These are phyloP conservation scores for Fusarium piperis DNA, from an alignment of 2,329 filamentous ascomycete genomes.

Conservation along the genomic window DNA sequence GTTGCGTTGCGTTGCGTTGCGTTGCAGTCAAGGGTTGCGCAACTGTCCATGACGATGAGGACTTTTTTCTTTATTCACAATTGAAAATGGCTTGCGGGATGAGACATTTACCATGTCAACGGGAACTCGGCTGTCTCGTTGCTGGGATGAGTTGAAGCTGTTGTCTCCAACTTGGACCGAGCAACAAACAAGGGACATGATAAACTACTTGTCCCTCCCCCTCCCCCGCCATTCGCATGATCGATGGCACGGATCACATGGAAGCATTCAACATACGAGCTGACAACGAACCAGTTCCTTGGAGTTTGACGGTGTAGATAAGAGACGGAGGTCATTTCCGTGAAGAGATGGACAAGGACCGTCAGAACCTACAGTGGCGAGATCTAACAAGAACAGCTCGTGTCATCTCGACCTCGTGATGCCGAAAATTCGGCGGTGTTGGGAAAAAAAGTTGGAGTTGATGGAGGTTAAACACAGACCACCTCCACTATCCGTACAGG, in stretches of 20 bases:
- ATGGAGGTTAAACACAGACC: conserved; percentile 4
- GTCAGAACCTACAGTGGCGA: background rate
- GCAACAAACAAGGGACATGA: background rate
- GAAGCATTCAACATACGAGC: conserved; percentile 35
- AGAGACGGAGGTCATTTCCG: background rate
- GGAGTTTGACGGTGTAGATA: conserved; percentile 10
- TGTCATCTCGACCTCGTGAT: conserved; percentile 1
- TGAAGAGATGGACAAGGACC: background rate
- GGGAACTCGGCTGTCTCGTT: background rate
- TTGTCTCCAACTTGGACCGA: background rate
- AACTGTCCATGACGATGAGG: conserved; percentile 6
- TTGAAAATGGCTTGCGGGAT: background rate
- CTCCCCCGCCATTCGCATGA: conserved; percentile 40
- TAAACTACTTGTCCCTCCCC: conserved; percentile 19
- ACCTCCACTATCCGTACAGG: conserved; percentile 11
- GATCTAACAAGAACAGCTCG: background rate
- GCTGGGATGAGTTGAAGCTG: background rate
- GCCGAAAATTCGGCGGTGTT: conserved; percentile 10
- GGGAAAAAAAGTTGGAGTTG: background rate
- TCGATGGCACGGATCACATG: conserved; percentile 38
- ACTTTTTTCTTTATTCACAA: background rate
- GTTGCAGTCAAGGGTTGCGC: background rate
- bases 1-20: background rate
- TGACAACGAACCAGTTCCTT: conserved; percentile 18
- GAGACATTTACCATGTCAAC: background rate